Evolutionary conservation across 768 basidiomycete species (phyloP).

Genomic region (Gloeopeniophorella convolvens): DNA sequence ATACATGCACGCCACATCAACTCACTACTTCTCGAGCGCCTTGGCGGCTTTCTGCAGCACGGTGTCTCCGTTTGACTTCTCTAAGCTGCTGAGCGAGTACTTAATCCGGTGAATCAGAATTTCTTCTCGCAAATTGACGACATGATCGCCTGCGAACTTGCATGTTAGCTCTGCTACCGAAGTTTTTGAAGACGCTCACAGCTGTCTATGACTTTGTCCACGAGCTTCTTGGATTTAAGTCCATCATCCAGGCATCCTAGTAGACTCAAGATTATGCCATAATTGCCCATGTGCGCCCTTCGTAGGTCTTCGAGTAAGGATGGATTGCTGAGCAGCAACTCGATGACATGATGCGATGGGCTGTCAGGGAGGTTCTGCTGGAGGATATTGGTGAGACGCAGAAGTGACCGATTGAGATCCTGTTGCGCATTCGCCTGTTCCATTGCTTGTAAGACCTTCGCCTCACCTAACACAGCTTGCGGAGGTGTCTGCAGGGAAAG

Average conservation of each 20-base stretch:
- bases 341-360: slow-evolving; percentile 74
- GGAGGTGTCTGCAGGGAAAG: slow-evolving; percentile 8
- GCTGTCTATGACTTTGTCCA: slow-evolving; percentile 85
- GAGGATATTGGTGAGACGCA: slow-evolving; percentile 75
- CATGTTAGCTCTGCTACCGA: neutral
- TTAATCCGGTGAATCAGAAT: slow-evolving; percentile 77
- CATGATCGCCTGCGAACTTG: slow-evolving; percentile 66
- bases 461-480: slow-evolving; percentile 40
- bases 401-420: slow-evolving; percentile 65
- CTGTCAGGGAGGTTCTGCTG: slow-evolving; percentile 66
- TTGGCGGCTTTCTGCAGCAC: slow-evolving; percentile 62
- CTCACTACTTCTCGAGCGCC: slow-evolving; percentile 87
- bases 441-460: slow-evolving; percentile 53
- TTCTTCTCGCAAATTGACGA: slow-evolving; percentile 86
- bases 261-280: slow-evolving; percentile 84
- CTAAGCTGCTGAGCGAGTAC: slow-evolving; percentile 78
- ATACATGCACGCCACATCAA: slow-evolving; percentile 2
- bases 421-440: slow-evolving; percentile 78
- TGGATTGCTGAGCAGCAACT: slow-evolving; percentile 76
- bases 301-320: slow-evolving; percentile 78
- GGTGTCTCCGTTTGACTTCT: slow-evolving; percentile 42
- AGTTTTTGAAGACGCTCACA: slow-evolving; percentile 31
- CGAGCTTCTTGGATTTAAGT: slow-evolving; percentile 75
- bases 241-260: slow-evolving; percentile 92
- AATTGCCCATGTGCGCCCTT: slow-evolving; percentile 89